Conservation (phyloP, 495 filamentous ascomycete genomes). For the Bombardia bombarda region DNA sequence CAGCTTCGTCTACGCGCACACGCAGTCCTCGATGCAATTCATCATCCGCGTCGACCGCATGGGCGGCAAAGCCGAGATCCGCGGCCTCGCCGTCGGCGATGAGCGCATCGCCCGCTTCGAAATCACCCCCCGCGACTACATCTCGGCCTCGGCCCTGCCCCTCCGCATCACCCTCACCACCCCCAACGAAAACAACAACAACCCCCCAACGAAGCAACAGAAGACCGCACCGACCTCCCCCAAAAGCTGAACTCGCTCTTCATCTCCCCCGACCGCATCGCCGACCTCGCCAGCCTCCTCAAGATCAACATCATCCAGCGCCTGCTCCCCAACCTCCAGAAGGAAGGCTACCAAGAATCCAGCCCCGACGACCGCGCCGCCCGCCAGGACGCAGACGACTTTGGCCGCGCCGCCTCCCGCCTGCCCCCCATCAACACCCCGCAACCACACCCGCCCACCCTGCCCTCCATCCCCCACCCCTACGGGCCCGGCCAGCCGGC, state of each 20-base stretch:
- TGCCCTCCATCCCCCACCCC: slow-evolving; percentile 56
- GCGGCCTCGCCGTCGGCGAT: slow-evolving; percentile 68
- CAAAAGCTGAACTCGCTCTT: slow-evolving; percentile 58
- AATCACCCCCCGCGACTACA: slow-evolving; percentile 64
- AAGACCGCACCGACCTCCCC: slow-evolving; percentile 31
- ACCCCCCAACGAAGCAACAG: too few species aligned
- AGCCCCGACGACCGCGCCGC: slow-evolving; percentile 24
- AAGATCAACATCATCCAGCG: slow-evolving; percentile 75
- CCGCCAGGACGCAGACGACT: slow-evolving; percentile 23
- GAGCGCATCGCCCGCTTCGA: slow-evolving; percentile 77
- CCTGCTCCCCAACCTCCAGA: slow-evolving; percentile 63
- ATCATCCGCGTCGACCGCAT: slow-evolving; percentile 75
- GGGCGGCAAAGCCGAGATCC: slow-evolving; percentile 73
- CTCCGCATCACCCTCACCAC: slow-evolving; percentile 33
- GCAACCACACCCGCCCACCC: slow-evolving; percentile 45
- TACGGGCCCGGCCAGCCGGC: too few species aligned
- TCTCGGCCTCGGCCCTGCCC: slow-evolving; percentile 45
- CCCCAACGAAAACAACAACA: slow-evolving; percentile 14
- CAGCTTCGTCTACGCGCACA: slow-evolving; percentile 81
- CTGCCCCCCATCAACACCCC: slow-evolving; percentile 22
- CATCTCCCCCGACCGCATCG: slow-evolving; percentile 48
- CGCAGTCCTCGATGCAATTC: slow-evolving; percentile 81
- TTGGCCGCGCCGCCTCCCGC: slow-evolving; percentile 22
- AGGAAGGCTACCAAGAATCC: slow-evolving; percentile 68
- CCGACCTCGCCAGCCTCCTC: slow-evolving; percentile 57